Conservation (phyloP, 1,139 yeast species). For the Martiniozyma asiatica region DNA sequence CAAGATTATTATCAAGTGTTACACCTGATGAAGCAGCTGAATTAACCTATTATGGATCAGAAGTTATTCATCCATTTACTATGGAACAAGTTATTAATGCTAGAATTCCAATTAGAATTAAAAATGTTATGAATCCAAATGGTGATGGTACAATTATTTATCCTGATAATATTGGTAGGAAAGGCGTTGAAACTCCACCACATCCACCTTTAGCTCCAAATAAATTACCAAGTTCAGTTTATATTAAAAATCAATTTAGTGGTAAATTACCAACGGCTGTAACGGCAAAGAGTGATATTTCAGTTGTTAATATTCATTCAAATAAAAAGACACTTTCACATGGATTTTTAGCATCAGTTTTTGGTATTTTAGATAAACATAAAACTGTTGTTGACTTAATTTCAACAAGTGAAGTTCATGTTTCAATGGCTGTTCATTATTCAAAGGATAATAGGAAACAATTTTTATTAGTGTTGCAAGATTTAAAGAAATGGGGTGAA, state of each 20-base stretch:
- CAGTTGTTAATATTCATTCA: constrained; percentile 85
- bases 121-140: constrained; percentile 83
- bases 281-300: constrained; percentile 86
- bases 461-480: constrained; percentile 60
- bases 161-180: constrained; percentile 76
- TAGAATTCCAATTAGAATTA: constrained; percentile 89
- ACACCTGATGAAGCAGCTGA: constrained; percentile 99
- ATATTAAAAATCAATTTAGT: constrained; percentile 32
- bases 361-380: constrained; percentile 73
- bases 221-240: constrained; percentile 35
- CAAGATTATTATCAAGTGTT: constrained; percentile 72
- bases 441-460: constrained; percentile 45
- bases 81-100: constrained; percentile 98
- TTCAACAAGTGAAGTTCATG: constrained; percentile 95
- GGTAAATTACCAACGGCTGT: constrained; percentile 87
- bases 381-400: constrained; percentile 87
- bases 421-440: constrained; percentile 91
- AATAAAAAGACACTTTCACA: constrained; percentile 87
- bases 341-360: constrained; percentile 87
- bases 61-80: constrained; percentile 96
- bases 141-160: constrained; percentile 90
- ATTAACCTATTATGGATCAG: constrained; percentile 92
- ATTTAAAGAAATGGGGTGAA: constrained; percentile 68
- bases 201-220: constrained; percentile 81
- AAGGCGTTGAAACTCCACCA: constrained; percentile 86